Evolutionary conservation across 306 rosid genomes (phyloP).

Genomic region (Vigna radiata): DNA sequence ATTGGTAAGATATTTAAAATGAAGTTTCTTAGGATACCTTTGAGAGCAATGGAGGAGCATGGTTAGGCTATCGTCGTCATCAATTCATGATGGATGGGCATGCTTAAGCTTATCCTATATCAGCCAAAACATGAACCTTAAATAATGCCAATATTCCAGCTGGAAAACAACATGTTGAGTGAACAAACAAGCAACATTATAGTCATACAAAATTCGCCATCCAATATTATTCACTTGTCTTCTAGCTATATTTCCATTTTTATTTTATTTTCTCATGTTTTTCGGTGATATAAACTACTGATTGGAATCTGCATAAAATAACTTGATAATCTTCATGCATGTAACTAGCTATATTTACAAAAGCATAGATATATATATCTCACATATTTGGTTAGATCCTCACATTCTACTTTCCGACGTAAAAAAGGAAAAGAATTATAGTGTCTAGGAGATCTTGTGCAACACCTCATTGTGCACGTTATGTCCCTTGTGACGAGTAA

Average conservation of each 20-base stretch:
- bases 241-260: constrained; percentile 9
- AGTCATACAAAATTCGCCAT: constrained; percentile 10
- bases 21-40: constrained; percentile 43
- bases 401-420: background rate
- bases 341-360: background rate
- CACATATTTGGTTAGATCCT: constrained; percentile 28
- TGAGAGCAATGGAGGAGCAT: background rate
- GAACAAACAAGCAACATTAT: constrained; percentile 35
- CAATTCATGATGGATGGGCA: constrained; percentile 28
- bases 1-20: constrained; percentile 22
- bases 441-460: constrained; percentile 23
- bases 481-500: constrained; percentile 24
- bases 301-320: constrained; percentile 31
- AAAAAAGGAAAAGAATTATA: background rate
- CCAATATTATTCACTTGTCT: constrained; percentile 33
- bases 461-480: constrained; percentile 37
- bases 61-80: constrained; percentile 13
- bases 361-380: background rate
- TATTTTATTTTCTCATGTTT: background rate
- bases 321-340: background rate
- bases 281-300: constrained; percentile 33
- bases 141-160: constrained; percentile 50
- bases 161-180: constrained; percentile 43
- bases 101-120: constrained; percentile 3
- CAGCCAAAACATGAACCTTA: constrained; percentile 27